Conservation (phyloP, 2,329 filamentous ascomycete species). For the Exophiala aquamarina region DNA sequence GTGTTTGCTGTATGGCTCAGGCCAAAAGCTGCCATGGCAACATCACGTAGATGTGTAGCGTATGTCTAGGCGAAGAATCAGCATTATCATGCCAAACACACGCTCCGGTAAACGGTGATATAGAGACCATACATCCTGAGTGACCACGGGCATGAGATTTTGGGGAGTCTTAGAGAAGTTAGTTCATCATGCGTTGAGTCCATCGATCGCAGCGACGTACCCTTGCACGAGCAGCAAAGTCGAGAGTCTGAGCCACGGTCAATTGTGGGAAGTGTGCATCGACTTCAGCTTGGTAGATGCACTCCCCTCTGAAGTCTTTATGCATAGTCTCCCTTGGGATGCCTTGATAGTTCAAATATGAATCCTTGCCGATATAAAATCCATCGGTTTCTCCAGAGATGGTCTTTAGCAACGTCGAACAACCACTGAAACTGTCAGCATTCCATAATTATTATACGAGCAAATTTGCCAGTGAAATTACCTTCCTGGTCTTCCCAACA, state of each 20-base stretch:
- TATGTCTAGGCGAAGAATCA: conserved; percentile 45
- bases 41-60: conserved; percentile 44
- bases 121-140: no score
- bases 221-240: conserved; percentile 56
- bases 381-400: conserved; percentile 79
- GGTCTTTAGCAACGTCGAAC: conserved; percentile 80
- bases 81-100: no score
- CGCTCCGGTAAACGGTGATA: no score
- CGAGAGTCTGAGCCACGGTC: conserved; percentile 73
- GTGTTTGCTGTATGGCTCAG: conserved; percentile 44
- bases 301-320: conserved; percentile 74
- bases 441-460: no score
- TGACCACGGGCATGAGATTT: conserved; percentile 35
- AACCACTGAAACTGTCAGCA: no score
- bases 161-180: no score
- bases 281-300: conserved; percentile 82
- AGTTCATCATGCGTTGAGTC: no score
- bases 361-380: conserved; percentile 65
- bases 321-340: conserved; percentile 72
- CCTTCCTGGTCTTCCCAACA: conserved; percentile 54
- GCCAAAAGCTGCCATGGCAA: conserved; percentile 54
- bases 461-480: no score
- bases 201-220: no score
- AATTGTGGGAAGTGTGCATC: conserved; percentile 79
- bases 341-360: conserved; percentile 76